phyloP scores from a whole-genome alignment of 2,329 filamentous ascomycete genomes.

The Colletotrichum sidae region DNA sequence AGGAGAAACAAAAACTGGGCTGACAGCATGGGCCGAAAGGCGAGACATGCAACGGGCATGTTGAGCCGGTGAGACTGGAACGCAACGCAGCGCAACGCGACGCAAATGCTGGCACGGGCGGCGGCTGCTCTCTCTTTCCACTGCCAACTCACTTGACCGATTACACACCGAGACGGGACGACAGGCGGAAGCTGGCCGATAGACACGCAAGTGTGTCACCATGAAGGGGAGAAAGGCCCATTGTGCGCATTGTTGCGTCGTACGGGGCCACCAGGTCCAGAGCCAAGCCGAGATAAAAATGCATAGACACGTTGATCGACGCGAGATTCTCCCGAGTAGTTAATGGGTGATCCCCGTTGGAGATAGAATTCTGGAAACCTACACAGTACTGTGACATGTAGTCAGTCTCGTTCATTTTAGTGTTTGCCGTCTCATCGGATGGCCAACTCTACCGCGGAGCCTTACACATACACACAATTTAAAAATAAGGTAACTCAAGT shows the following conservation, averaged over 20 bases:
- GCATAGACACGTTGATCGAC: conserved; percentile 31
- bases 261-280: background rate
- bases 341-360: conserved; percentile 32
- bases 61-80: conserved; percentile 20
- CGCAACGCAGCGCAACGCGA: background rate
- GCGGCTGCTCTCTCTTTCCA: background rate
- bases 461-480: conserved; percentile 6
- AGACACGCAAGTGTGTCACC: conserved; percentile 11
- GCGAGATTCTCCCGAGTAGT: conserved; percentile 33
- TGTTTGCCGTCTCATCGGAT: conserved; percentile 3
- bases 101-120: conserved; percentile 19
- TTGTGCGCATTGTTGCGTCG: conserved; percentile 32
- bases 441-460: conserved; percentile 8
- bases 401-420: background rate
- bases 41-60: conserved; percentile 33
- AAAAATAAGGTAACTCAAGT: no score
- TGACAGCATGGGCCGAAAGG: conserved; percentile 10
- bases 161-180: conserved; percentile 15
- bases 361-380: conserved; percentile 20
- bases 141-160: conserved; percentile 24
- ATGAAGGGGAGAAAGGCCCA: background rate
- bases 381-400: conserved; percentile 6
- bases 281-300: conserved; percentile 19
- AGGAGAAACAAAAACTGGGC: conserved; percentile 20
- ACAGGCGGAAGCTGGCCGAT: conserved; percentile 1